Evolutionary conservation across 2,329 filamentous ascomycete genomes (phyloP).

Genomic region (Nothophoma quercina): DNA sequence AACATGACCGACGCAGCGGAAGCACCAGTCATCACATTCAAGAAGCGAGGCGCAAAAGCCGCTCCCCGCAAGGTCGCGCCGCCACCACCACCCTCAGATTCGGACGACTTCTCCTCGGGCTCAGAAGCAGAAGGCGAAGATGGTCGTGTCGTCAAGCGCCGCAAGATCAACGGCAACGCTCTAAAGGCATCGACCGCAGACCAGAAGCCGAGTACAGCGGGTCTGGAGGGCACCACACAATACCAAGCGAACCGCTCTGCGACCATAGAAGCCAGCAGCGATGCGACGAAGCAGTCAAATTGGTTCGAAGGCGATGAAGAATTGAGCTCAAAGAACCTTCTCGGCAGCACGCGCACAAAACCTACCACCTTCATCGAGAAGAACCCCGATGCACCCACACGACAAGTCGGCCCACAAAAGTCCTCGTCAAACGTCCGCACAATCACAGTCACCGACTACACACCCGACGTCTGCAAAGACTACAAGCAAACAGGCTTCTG

Average conservation of each 20-base stretch:
- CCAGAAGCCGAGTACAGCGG: conserved; percentile 53
- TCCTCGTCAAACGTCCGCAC: conserved; percentile 88
- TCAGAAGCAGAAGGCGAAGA: conserved; percentile 72
- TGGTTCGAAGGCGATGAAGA: conserved; percentile 77
- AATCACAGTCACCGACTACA: conserved; percentile 88
- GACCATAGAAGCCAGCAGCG: conserved; percentile 73
- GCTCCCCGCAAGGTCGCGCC: conserved; percentile 84
- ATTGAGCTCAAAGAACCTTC: conserved; percentile 62
- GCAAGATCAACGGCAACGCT: conserved; percentile 71
- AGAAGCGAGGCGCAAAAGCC: conserved; percentile 80
- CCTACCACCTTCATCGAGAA: conserved; percentile 71
- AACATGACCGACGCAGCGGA: conserved; percentile 32
- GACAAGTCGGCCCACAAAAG: conserved; percentile 84
- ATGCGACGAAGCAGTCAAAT: conserved; percentile 87
- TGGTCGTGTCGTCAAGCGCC: conserved; percentile 79
- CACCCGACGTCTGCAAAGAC: conserved; percentile 94
- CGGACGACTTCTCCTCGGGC: conserved; percentile 69
- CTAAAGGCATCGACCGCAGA: conserved; percentile 71
- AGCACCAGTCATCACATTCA: conserved; percentile 75
- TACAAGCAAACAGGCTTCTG: conserved; percentile 76
- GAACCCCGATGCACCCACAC: conserved; percentile 75
- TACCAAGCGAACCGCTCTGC: conserved; percentile 69
- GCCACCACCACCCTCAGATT: conserved; percentile 68
- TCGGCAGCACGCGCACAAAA: conserved; percentile 63
- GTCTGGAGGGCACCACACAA: conserved; percentile 57